Evolutionary conservation across 306 rosid genomes (phyloP).

Genomic region (Trichosanthes truncata): DNA sequence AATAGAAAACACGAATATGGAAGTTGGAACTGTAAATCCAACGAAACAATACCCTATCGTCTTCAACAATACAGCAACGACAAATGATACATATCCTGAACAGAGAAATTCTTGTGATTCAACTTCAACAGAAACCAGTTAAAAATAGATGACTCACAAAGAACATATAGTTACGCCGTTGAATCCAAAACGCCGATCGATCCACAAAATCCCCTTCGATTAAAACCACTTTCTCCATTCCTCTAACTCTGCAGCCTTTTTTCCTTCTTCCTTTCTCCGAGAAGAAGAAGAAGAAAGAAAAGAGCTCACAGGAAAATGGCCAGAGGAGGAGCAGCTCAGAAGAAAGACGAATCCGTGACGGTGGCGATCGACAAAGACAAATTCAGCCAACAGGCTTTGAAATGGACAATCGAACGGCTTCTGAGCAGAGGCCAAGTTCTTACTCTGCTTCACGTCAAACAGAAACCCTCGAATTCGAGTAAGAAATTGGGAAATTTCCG

Average conservation of each 20-base stretch:
- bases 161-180: not conserved
- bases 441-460: conserved; percentile 53
- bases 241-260: not conserved
- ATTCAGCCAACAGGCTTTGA: conserved; percentile 63
- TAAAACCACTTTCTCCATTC: too few species aligned
- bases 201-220: not conserved
- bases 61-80: not conserved
- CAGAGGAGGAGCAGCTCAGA: conserved; percentile 23
- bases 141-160: not conserved
- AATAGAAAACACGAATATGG: too few species aligned
- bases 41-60: not conserved
- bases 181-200: not conserved
- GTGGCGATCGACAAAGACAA: conserved; percentile 74
- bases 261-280: not conserved
- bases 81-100: not conserved
- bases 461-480: conserved; percentile 30
- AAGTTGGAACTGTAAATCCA: too few species aligned
- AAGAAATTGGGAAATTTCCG: not conserved
- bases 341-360: conserved; percentile 41
- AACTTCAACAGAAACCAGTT: not conserved
- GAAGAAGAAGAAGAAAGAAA: not conserved
- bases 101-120: not conserved
- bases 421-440: conserved; percentile 56
- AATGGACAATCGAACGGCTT: conserved; percentile 77
- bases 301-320: conserved; percentile 18